Conservation (phyloP, 179 eudicot genomes). For the Drosera spatulata region DNA sequence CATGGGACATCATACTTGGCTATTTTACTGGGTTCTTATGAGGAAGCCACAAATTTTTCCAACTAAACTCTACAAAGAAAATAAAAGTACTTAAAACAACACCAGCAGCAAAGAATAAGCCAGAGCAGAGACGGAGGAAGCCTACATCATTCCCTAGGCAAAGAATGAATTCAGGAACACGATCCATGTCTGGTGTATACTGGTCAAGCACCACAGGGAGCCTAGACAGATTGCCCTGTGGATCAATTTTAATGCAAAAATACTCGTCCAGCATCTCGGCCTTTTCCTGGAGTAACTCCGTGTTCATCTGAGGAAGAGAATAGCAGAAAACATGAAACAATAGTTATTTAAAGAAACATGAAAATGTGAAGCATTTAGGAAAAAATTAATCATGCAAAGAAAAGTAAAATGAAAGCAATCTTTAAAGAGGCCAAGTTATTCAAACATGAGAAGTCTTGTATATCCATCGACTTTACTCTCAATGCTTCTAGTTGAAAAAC, state of each 20-base stretch:
- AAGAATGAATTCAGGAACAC: constrained; percentile 66
- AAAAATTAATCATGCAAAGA: no score
- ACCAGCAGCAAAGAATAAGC: not conserved
- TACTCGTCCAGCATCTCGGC: constrained; percentile 82
- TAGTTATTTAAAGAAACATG: not conserved
- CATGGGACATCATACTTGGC: not conserved
- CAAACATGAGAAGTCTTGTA: no score
- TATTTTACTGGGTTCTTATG: no score
- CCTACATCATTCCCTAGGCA: constrained; percentile 82
- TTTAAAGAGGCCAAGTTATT: no score
- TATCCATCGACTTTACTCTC: no score
- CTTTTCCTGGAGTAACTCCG: constrained; percentile 62
- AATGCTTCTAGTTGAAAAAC: no score
- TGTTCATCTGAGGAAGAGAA: constrained; percentile 52
- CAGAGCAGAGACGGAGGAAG: constrained; percentile 7
- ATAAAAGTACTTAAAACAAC: constrained; percentile 9
- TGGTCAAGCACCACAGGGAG: constrained; percentile 92
- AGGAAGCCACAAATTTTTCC: not conserved
- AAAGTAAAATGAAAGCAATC: no score
- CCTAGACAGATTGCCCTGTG: constrained; percentile 70
- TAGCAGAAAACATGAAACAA: not conserved
- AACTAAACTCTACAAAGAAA: not conserved
- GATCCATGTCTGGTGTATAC: constrained; percentile 97
- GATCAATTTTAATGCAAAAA: constrained; percentile 67
- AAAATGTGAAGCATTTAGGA: not conserved